Evolutionary conservation across 805 yeast species (phyloP), one percentile per base, ranked within the genome.

Genomic region (Yamadazyma sp.): DNA sequence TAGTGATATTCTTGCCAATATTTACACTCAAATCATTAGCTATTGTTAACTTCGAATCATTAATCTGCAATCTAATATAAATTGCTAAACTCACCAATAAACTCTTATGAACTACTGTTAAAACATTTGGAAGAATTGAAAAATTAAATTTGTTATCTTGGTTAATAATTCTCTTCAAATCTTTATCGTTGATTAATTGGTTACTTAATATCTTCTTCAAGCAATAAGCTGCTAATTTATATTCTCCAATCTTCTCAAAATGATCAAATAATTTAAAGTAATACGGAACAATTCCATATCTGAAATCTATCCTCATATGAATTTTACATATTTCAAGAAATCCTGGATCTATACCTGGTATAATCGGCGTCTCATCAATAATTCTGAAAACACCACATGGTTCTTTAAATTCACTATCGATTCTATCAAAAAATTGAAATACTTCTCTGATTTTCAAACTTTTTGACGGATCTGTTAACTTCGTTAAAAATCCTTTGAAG

Each of bases 241-340:
- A 23, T 13, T 65, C 51, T 1, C 47, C 40, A 13, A 45, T 43
- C 7, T 36, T 30, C 43, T 71, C 76, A 38, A 68, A 73, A 40
- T 66, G 62, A 27, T 23, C 27, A 13, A 36, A 36, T 12, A 35
- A 30, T n/a, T 18, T 14, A 15, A 25, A 30, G 18, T 35, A 35
- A 17, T 25, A 30, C n/a, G 13, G 4, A 2, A 14, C 23, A 8
- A 26, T 6, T n/a, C 22, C 4, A 17, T 19, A 26, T 10, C 14
- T 26, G 14, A 25, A 35, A 2, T 25, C 27, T 15, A 35, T 20
- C 14, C 30, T 17, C 7, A 35, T 11, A 15, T 29, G 29, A 9
- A 18, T 15, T 13, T 12, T 33, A 9, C 27, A 15, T 10, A 12
- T 16, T 12, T 13, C n/a, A 7, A 17, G 7, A 7, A 28, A 28